Evolutionary conservation across 805 yeast species (phyloP), one percentile per base, ranked within the genome.

Genomic region (Brettanomyces sp.): DNA sequence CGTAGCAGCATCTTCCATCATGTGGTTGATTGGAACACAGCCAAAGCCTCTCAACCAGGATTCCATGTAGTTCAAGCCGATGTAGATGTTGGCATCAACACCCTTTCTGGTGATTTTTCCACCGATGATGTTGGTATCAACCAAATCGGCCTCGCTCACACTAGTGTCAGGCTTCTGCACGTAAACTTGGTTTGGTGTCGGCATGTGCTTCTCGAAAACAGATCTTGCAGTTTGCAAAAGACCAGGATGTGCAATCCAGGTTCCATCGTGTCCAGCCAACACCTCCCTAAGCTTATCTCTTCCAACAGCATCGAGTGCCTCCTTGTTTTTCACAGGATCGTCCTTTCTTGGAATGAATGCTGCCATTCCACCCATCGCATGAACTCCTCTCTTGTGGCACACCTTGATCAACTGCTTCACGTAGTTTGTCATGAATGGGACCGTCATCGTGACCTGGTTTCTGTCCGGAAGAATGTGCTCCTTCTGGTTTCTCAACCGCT

Each of bases 311-410:
- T 73, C 78, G 80, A 85, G 75, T 8, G 90, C 91, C 42, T 69
- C 66, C 41, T 70, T 69, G 66, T 85, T 84, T 50, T 79, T 76
- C 49, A 68, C 76, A 33, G 73, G 68, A 57, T 85, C 89, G 52
- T 77, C 72, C 63, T 84, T 84, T 66, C 84, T 84, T 52, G 93
- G 91, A 56, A 85, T 82, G 54, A 83, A 85, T 4, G 91, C 91
- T 52, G 93, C 91, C 95, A 85, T 85, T 55, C 95, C 95, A 56
- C 95, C 93, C 80, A 85, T 82, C 18, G 91, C 91, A 59, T 84
- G 90, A 39, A 84, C 91, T 51, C 82, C 84, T 67, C 91, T 75
- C 56, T 77, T 72, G 62, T 85, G 95, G 64, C 88, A 81, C 40
- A 79, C 77, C 62, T 80, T 74, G 54, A 85, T 86, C 63, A 85